Evolutionary conservation across 805 yeast genomes (phyloP).

Genomic region (Lipomyces yamanashiensis): DNA sequence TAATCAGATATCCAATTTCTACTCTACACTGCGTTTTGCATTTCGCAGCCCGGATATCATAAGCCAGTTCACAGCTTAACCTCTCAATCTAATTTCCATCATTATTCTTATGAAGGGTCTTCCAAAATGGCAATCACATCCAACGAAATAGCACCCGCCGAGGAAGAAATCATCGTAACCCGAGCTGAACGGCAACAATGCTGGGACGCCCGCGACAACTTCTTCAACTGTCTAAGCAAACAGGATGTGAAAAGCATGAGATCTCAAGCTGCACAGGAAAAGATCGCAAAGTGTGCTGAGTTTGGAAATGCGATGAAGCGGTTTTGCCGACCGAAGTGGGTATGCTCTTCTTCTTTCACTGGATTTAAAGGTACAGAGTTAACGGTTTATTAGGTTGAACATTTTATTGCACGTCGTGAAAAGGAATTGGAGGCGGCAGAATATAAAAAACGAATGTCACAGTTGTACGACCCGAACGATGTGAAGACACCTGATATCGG

Average conservation of each 20-base stretch:
- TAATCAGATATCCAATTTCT: neutral
- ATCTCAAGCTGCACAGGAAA: neutral
- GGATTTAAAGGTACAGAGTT: neutral
- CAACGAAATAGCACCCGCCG: neutral
- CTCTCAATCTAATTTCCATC: neutral
- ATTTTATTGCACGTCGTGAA: slow-evolving; percentile 21
- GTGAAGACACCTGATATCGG: neutral
- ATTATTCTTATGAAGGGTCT: neutral
- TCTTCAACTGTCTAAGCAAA: slow-evolving; percentile 72
- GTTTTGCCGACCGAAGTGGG: slow-evolving; percentile 18
- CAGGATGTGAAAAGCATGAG: slow-evolving; percentile 54
- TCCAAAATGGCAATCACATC: neutral
- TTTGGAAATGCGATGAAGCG: neutral
- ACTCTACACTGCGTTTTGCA: neutral
- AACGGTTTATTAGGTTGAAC: slow-evolving; percentile 15
- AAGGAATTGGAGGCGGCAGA: slow-evolving; percentile 9
- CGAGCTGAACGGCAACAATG: slow-evolving; percentile 50
- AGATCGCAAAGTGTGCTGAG: neutral
- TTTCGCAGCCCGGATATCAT: neutral
- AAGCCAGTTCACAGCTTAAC: no score
- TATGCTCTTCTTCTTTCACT: neutral
- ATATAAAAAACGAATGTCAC: neutral
- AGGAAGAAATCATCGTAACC: slow-evolving; percentile 2
- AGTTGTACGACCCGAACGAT: neutral
- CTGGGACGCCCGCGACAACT: slow-evolving; percentile 87